Conservation (phyloP, 108 stramenopile species). For the Nitzschia sp. region DNA sequence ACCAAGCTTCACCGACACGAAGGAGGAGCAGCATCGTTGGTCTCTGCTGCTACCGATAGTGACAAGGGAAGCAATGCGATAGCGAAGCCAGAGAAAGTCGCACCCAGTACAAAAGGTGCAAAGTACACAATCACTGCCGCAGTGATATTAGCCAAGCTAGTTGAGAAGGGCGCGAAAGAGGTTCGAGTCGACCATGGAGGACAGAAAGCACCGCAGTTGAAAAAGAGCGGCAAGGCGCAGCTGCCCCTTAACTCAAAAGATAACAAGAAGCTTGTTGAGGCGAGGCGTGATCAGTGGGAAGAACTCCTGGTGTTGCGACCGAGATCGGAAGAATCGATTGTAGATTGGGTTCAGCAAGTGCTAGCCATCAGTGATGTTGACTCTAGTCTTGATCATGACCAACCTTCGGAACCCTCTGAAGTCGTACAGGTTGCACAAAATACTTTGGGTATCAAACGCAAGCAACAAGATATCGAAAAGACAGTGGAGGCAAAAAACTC, state of each 20-base stretch:
- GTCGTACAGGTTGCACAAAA: no score
- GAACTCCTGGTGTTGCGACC: conserved; percentile 7
- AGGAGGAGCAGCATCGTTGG: no score
- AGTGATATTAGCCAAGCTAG: neutral
- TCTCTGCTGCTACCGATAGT: no score
- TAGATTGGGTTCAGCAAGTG: conserved; percentile 24
- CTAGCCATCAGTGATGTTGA: conserved; percentile 26
- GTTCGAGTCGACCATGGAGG: neutral
- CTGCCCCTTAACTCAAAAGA: neutral
- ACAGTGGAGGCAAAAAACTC: no score
- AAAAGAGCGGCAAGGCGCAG: neutral
- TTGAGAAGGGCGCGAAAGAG: conserved; percentile 10
- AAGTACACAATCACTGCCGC: neutral
- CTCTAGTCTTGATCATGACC: no score
- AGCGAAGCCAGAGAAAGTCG: no score
- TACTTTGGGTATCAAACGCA: no score
- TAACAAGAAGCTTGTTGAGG: neutral
- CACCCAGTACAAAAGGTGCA: neutral
- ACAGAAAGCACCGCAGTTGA: neutral
- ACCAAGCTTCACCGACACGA: conserved; percentile 76
- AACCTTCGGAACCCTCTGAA: no score
- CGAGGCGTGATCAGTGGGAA: conserved; percentile 11
- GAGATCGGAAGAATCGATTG: neutral
- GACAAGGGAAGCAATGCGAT: no score
- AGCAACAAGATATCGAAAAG: no score